phyloP scores from a whole-genome alignment of 2,329 filamentous ascomycete genomes.

The Coleophoma crateriformis region DNA sequence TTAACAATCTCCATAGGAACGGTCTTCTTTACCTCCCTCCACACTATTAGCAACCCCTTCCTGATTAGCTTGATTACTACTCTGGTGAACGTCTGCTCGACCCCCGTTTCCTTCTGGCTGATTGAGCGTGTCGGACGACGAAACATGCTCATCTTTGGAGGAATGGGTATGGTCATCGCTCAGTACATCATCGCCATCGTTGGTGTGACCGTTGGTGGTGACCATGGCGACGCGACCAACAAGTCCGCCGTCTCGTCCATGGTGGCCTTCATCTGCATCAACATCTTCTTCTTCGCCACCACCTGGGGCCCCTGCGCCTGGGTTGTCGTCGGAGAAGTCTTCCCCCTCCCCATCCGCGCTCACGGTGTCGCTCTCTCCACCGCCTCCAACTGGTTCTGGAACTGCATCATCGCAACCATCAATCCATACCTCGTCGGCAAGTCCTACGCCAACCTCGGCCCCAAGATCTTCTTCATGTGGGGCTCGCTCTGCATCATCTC shows the following conservation, averaged over 20 bases:
- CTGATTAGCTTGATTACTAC: conserved; percentile 59
- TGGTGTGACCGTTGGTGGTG: conserved; percentile 37
- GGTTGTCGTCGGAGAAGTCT: conserved; percentile 60
- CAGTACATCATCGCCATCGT: conserved; percentile 34
- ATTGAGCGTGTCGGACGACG: conserved; percentile 63
- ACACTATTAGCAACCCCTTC: conserved; percentile 61
- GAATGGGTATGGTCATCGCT: conserved; percentile 62
- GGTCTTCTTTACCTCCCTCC: conserved; percentile 59
- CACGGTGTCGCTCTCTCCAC: conserved; percentile 82
- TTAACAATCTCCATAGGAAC: conserved; percentile 26
- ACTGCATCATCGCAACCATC: conserved; percentile 63
- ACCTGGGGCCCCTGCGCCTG: conserved; percentile 65
- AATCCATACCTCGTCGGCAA: conserved; percentile 62
- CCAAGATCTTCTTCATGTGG: conserved; percentile 45
- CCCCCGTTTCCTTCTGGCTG: conserved; percentile 65
- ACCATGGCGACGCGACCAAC: conserved; percentile 58
- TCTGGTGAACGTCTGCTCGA: conserved; percentile 68
- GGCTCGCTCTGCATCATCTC: conserved; percentile 47
- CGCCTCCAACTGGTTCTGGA: conserved; percentile 87
- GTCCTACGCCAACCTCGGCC: conserved; percentile 22
- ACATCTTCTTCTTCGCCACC: conserved; percentile 62
- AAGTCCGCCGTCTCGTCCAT: conserved; percentile 53
- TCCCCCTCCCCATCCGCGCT: conserved; percentile 67
- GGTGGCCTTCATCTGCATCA: conserved; percentile 66
- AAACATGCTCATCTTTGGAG: conserved; percentile 57